phyloP scores from a whole-genome alignment of 495 filamentous ascomycete genomes.

The Xanthoparmelia taractica region DNA sequence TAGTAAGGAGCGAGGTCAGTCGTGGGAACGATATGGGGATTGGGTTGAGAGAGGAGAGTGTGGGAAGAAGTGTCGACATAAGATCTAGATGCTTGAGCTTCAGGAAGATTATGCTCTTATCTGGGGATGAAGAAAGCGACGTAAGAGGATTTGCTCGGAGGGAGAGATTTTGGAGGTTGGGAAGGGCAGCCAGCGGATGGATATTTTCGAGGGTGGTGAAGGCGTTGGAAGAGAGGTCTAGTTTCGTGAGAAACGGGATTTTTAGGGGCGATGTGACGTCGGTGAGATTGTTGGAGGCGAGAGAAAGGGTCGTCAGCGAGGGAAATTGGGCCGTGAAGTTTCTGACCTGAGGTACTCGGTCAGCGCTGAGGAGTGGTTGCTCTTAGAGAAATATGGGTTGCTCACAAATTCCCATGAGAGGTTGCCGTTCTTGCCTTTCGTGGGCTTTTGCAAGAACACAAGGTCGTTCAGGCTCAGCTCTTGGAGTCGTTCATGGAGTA shows the following conservation, averaged over 20 bases:
- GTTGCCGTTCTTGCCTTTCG: background rate
- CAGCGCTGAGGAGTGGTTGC: background rate
- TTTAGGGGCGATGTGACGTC: constrained; percentile 35
- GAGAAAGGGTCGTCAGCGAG: constrained; percentile 49
- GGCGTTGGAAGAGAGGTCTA: constrained; percentile 70
- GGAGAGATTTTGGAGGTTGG: constrained; percentile 47
- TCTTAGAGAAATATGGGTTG: background rate
- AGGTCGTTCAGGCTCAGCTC: background rate
- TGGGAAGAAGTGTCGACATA: constrained; percentile 46
- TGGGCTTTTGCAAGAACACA: background rate
- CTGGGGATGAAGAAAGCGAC: background rate
- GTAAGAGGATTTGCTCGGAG: constrained; percentile 30
- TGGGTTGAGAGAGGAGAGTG: constrained; percentile 24
- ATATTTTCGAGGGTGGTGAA: constrained; percentile 56
- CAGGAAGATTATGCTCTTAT: constrained; percentile 1
- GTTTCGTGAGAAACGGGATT: constrained; percentile 39
- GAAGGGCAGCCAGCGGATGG: constrained; percentile 47
- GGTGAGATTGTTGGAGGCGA: constrained; percentile 47
- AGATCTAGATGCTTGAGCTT: constrained; percentile 43
- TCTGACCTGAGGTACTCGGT: constrained; percentile 2
- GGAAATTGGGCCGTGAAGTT: constrained; percentile 45
- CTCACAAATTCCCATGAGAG: constrained; percentile 3
- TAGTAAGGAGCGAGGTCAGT: constrained; percentile 61
- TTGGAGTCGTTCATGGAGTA: background rate
- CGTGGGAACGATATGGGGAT: constrained; percentile 21